A percentile compares a stretch with the other conserved stretches of the same genome.
Conservation (phyloP, 208 protist genomes). For the Crithidia brevicula region DNA sequence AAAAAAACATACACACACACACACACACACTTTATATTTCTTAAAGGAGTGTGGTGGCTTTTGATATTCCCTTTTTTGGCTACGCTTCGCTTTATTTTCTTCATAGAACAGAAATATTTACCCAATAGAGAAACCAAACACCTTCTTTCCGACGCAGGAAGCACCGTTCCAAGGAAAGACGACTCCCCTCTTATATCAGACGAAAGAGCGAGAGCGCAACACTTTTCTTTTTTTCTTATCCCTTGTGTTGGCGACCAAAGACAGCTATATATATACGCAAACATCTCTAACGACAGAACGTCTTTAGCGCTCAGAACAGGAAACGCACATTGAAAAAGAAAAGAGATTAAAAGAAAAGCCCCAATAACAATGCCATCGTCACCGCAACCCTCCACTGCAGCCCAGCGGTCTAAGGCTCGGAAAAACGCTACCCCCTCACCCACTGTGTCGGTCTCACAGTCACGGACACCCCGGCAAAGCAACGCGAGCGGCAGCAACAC, state of each 20-base stretch:
- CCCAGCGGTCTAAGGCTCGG: neutral
- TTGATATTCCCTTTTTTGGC: neutral
- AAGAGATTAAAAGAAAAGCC: too few species aligned
- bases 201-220: too few species aligned
- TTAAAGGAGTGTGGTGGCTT: neutral
- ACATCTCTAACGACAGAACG: too few species aligned
- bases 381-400: neutral
- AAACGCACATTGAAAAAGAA: neutral
- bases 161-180: too few species aligned
- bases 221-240: neutral
- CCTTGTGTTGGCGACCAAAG: too few species aligned
- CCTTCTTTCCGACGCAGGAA: too few species aligned
- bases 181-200: too few species aligned
- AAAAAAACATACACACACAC: slow-evolving; percentile 16
- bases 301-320: too few species aligned
- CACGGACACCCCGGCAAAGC: neutral
- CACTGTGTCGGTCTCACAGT: neutral
- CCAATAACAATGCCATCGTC: neutral
- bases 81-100: slow-evolving; percentile 16
- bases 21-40: slow-evolving; percentile 13
- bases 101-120: slow-evolving; percentile 4
- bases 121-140: neutral
- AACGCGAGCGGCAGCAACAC: neutral
- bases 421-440: neutral
- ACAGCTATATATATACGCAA: too few species aligned